phyloP scores from a whole-genome alignment of 73 alveolate species.

The Paramecium sonneborni region DNA sequence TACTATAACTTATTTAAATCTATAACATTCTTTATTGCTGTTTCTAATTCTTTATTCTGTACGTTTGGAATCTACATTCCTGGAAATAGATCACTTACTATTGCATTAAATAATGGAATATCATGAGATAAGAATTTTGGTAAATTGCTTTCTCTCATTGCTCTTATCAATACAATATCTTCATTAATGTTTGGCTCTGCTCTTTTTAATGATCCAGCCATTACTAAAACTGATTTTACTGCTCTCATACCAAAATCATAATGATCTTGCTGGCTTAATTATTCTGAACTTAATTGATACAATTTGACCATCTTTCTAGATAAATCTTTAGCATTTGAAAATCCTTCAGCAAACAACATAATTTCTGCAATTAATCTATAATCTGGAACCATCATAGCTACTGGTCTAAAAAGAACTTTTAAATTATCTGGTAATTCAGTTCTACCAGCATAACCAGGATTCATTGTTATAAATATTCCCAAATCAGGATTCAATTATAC shows the following conservation, averaged over 20 bases:
- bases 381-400: conserved; percentile 98
- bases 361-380: conserved; percentile 95
- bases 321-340: conserved; percentile 90
- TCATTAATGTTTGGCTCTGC: conserved; percentile 88
- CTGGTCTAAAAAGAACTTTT: conserved; percentile 86
- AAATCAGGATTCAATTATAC: conserved; percentile 84
- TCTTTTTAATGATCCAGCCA: conserved; percentile 97
- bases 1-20: conserved; percentile 74
- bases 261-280: conserved; percentile 95
- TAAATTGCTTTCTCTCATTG: conserved; percentile 93
- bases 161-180: conserved; percentile 93
- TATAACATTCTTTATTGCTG: conserved; percentile 72
- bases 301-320: conserved; percentile 96
- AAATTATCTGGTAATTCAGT: conserved; percentile 99
- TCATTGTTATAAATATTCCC: conserved; percentile 99
- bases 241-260: conserved; percentile 99
- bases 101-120: conserved; percentile 91
- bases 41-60: conserved; percentile 76
- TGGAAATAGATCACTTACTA: conserved; percentile 94
- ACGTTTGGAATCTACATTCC: conserved; percentile 83
- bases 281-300: conserved; percentile 91
- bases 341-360: conserved; percentile 98
- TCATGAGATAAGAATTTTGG: conserved; percentile 95
- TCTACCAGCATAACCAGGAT: conserved; percentile 99
- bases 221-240: conserved; percentile 95